Evolutionary conservation across 148 eudicot genomes (phyloP).

Genomic region (Polygonum maritimum): DNA sequence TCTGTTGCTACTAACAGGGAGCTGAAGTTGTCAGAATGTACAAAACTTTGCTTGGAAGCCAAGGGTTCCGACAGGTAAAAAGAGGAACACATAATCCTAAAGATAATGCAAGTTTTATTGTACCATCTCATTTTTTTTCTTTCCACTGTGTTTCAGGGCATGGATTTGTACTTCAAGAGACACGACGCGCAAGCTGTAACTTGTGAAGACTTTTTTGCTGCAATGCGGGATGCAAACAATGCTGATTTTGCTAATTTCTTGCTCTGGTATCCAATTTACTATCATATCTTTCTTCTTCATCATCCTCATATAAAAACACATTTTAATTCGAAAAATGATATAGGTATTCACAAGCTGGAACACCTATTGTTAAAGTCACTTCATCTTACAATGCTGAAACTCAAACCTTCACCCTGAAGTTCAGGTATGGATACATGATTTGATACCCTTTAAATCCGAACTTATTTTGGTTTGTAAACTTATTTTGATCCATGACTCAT

Average conservation of each 20-base stretch:
- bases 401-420: slow-evolving; percentile 61
- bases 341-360: slow-evolving; percentile 99
- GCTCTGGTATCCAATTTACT: slow-evolving; percentile 41
- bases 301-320: slow-evolving; percentile 11
- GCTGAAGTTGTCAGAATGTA: slow-evolving; percentile 99
- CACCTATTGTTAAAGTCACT: slow-evolving; percentile 69
- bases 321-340: slow-evolving; percentile 6
- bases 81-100: background rate
- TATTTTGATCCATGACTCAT: slow-evolving; percentile 8
- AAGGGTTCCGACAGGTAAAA: slow-evolving; percentile 86
- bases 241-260: slow-evolving; percentile 93
- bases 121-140: slow-evolving; percentile 1
- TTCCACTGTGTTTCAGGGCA: slow-evolving; percentile 49
- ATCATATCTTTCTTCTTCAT: background rate
- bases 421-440: slow-evolving; percentile 39
- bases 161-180: slow-evolving; percentile 90
- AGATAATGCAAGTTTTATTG: background rate
- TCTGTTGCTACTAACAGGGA: slow-evolving; percentile 38
- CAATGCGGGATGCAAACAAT: slow-evolving; percentile 93
- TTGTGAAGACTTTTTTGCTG: slow-evolving; percentile 93
- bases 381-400: slow-evolving; percentile 71
- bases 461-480: background rate
- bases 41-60: slow-evolving; percentile 78
- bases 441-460: background rate
- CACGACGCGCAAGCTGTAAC: slow-evolving; percentile 99